phyloP scores from a whole-genome alignment of 148 eudicot species.

The Chenopodium quinoa region DNA sequence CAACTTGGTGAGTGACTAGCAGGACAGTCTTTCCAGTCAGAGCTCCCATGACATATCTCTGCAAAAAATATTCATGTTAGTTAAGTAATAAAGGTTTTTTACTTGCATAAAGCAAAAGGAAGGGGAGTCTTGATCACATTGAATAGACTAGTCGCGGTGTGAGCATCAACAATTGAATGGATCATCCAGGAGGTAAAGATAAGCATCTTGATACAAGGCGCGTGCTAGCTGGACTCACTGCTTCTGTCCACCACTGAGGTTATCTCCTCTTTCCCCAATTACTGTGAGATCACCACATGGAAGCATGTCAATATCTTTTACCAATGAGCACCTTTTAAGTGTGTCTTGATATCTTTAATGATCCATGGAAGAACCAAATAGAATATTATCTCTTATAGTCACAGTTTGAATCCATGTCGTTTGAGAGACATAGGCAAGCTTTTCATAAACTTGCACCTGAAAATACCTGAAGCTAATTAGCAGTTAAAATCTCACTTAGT shows the following conservation, averaged over 20 bases:
- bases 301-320: conserved; percentile 48
- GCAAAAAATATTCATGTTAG: conserved; percentile 7
- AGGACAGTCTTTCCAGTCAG: conserved; percentile 49
- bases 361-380: no score
- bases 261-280: conserved; percentile 67
- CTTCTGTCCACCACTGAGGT: conserved; percentile 68
- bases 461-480: no score
- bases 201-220: conserved; percentile 58
- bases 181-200: conserved; percentile 61
- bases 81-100: not conserved
- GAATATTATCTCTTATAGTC: no score
- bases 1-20: conserved; percentile 68
- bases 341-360: no score
- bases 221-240: conserved; percentile 65
- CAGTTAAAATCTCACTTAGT: no score
- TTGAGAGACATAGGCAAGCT: no score
- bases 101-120: not conserved
- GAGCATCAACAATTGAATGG: conserved; percentile 75
- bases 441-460: no score
- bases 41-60: conserved; percentile 68
- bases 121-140: conserved; percentile 29
- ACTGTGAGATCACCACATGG: conserved; percentile 51
- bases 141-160: conserved; percentile 57
- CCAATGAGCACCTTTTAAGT: not conserved
- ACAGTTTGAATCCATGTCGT: no score